Percentiles rank a stretch among this genome's conserved stretches.
These are phyloP conservation scores for Cladorrhinum sp. DNA, from an alignment of 2,329 filamentous ascomycete genomes.

Conservation along the genomic window DNA sequence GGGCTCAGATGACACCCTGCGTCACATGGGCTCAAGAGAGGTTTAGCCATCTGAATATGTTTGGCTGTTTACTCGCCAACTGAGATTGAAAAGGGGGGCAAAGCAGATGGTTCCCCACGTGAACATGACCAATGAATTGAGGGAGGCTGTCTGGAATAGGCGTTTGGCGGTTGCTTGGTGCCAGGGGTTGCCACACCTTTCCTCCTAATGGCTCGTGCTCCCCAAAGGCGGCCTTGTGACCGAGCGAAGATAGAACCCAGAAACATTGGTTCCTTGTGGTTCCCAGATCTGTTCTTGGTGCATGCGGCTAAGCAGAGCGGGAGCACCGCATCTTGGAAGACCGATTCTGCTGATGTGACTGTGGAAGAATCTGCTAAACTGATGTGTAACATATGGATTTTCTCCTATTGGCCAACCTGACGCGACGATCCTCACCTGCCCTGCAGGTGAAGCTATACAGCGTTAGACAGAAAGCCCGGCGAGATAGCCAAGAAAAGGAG, in stretches of 20 bases:
- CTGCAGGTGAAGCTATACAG: slow-evolving; percentile 6
- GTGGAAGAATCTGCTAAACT: slow-evolving; percentile 14
- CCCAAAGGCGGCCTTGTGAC: slow-evolving; percentile 4
- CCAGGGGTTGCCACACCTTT: slow-evolving; percentile 1
- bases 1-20: neutral
- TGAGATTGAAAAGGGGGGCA: neutral
- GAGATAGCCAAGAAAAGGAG: neutral
- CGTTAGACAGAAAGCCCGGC: neutral
- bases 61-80: neutral
- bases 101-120: slow-evolving; percentile 10
- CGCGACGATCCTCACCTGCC: neutral
- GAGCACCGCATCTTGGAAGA: slow-evolving; percentile 1
- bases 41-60: slow-evolving; percentile 7
- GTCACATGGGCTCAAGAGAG: slow-evolving; percentile 4
- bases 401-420: slow-evolving; percentile 21
- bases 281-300: slow-evolving; percentile 17
- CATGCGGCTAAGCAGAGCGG: slow-evolving; percentile 18
- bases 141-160: neutral
- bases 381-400: slow-evolving; percentile 21
- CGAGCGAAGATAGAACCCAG: slow-evolving; percentile 3
- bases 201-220: slow-evolving; percentile 12
- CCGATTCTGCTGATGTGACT: slow-evolving; percentile 9
- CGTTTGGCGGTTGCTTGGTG: slow-evolving; percentile 2
- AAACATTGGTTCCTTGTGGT: slow-evolving; percentile 1
- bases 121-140: slow-evolving; percentile 10